Percentiles rank a stretch among this genome's conserved stretches.
phyloP scores from a whole-genome alignment of 805 yeast genomes.

The Ogataea zsoltii region DNA sequence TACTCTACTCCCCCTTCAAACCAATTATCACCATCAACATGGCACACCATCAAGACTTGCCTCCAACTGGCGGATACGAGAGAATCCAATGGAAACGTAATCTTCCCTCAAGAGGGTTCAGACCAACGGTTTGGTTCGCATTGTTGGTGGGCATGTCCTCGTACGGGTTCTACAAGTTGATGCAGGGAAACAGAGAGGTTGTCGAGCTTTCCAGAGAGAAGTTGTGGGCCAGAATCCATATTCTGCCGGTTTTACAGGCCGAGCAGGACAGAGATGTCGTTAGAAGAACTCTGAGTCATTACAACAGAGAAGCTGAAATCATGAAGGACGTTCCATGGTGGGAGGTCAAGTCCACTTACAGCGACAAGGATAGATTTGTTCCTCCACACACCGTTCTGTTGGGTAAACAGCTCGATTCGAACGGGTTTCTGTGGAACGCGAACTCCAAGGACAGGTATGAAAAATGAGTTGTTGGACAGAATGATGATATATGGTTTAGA shows the following conservation, averaged over 20 bases:
- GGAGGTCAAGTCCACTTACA: conserved; percentile 49
- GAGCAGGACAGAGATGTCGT: conserved; percentile 80
- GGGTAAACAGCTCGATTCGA: conserved; percentile 37
- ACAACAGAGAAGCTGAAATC: conserved; percentile 67
- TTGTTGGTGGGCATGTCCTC: conserved; percentile 62
- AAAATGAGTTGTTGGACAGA: background rate
- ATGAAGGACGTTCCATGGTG: conserved; percentile 65
- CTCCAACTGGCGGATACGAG: conserved; percentile 85
- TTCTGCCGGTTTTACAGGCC: conserved; percentile 74
- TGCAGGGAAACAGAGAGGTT: conserved; percentile 71
- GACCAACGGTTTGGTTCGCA: conserved; percentile 71
- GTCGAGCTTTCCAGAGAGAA: conserved; percentile 75
- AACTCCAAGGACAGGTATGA: conserved; percentile 34
- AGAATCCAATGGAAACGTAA: conserved; percentile 88
- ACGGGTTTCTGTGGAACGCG: conserved; percentile 29
- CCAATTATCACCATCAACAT: conserved; percentile 5
- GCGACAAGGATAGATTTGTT: conserved; percentile 35
- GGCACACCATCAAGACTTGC: conserved; percentile 66
- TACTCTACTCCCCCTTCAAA: background rate
- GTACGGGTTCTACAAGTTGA: conserved; percentile 69
- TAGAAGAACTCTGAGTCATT: conserved; percentile 65
- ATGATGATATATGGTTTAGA: too few species aligned
- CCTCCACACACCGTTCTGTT: conserved; percentile 38
- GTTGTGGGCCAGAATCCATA: conserved; percentile 71
- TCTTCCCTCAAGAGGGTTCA: conserved; percentile 81